Percentiles rank a stretch among this genome's conserved stretches.
These are phyloP conservation scores for Backusella mclennaniae DNA, from an alignment of 192 early-diverging fungal genomes.

Conservation along the genomic window DNA sequence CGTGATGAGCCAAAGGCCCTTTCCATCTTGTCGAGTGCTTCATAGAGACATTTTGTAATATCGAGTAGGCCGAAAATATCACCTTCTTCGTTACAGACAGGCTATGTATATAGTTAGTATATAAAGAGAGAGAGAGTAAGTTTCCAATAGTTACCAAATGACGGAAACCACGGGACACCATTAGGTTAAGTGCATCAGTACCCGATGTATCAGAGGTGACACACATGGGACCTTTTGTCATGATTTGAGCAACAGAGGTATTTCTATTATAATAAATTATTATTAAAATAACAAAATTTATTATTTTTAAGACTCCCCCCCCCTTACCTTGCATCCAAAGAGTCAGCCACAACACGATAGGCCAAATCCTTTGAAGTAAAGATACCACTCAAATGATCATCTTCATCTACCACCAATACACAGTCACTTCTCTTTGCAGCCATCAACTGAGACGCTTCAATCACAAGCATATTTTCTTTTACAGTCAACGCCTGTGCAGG, in stretches of 20 bases:
- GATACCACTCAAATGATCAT: slow-evolving; percentile 87
- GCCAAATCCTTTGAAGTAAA: slow-evolving; percentile 87
- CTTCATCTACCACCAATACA: slow-evolving; percentile 88
- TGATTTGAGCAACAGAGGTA: slow-evolving; percentile 67
- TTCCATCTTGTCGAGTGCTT: slow-evolving; percentile 81
- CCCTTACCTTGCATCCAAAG: slow-evolving; percentile 52
- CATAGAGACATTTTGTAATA: slow-evolving; percentile 82
- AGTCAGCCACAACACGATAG: slow-evolving; percentile 81
- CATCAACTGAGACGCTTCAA: slow-evolving; percentile 85
- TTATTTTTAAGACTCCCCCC: background rate
- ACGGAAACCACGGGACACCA: slow-evolving; percentile 76
- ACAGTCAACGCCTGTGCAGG: slow-evolving; percentile 75
- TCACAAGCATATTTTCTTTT: slow-evolving; percentile 58
- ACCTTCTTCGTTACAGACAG: slow-evolving; percentile 70
- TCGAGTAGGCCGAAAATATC: slow-evolving; percentile 81
- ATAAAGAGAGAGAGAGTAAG: background rate
- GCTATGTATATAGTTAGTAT: slow-evolving; percentile 33
- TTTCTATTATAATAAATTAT: slow-evolving; percentile 23
- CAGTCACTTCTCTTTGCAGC: slow-evolving; percentile 95
- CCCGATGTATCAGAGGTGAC: slow-evolving; percentile 77
- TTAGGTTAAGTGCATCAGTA: slow-evolving; percentile 75
- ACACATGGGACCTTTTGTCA: slow-evolving; percentile 81
- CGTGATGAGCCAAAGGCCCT: slow-evolving; percentile 74
- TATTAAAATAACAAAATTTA: background rate
- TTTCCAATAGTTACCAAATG: slow-evolving; percentile 50